Conservation (phyloP, 768 basidiomycete species). For the Tricholoma hemisulphureum region DNA sequence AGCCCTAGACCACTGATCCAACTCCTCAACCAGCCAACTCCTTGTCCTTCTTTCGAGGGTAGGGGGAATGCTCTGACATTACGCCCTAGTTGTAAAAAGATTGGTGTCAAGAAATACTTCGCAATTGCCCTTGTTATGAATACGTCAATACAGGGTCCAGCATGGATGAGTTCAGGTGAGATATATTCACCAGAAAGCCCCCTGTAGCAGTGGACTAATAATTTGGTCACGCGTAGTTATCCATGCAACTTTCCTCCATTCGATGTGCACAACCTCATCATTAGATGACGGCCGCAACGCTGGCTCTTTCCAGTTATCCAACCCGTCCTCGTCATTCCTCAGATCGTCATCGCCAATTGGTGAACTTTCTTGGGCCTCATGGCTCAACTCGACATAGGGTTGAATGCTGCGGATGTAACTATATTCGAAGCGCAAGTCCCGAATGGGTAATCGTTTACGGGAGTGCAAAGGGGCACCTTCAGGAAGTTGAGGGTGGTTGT, state of each 20-base stretch:
- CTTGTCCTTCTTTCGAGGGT: conserved; percentile 38
- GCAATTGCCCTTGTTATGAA: conserved; percentile 40
- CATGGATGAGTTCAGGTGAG: neutral
- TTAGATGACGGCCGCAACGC: conserved; percentile 4
- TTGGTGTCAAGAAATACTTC: conserved; percentile 44
- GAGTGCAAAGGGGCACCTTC: conserved; percentile 13
- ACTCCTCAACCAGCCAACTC: conserved; percentile 41
- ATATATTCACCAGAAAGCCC: conserved; percentile 60
- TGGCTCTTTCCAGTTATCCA: conserved; percentile 11
- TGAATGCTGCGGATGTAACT: conserved; percentile 64
- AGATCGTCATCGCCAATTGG: conserved; percentile 25
- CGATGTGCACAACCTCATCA: conserved; percentile 40
- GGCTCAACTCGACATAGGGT: conserved; percentile 46
- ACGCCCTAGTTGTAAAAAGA: conserved; percentile 35
- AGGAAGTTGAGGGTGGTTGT: conserved; percentile 13
- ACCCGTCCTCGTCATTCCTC: conserved; percentile 30
- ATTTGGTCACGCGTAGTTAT: conserved; percentile 68
- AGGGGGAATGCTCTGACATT: conserved; percentile 31
- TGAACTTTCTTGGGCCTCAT: conserved; percentile 11
- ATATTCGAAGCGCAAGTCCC: conserved; percentile 76
- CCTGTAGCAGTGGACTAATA: conserved; percentile 65
- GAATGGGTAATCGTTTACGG: conserved; percentile 53
- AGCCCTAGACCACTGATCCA: conserved; percentile 33
- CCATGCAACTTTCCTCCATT: conserved; percentile 62
- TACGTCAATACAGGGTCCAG: neutral